Evolutionary conservation across 768 basidiomycete genomes (phyloP), one percentile per base, ranked within the genome.

Genomic region (Phylloporus scabripes): DNA sequence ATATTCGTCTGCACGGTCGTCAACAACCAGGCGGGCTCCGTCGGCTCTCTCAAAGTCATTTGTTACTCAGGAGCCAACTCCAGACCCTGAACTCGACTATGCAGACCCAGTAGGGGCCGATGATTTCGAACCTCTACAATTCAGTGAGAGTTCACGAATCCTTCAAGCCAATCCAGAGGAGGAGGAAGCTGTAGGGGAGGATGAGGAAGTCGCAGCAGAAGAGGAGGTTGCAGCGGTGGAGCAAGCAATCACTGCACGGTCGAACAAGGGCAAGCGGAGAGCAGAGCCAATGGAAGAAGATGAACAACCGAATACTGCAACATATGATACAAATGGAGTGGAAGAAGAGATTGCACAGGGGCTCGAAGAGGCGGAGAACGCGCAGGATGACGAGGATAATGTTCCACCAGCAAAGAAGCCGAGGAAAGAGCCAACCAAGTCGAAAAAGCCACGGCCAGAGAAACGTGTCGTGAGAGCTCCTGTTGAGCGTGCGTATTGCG

Each of bases 151-250:
- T 20, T 66, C 68, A 8, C 80, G 70, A 52, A 81, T 81, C 45
- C 64, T 68, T 7, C 74, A 75, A 44, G 70, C 78, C 60, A 75
- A 73, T 50, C 72, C 74, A 37, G 77, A 75, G n/a, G 74, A 75
- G 17, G 62, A 48, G 31, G 65, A 58, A 2, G 60, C 4, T 26
- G 40, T 8, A n/a, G 40, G 14, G 4, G 24, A 36, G 4, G 40
- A 36, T 1, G 34, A 18, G 1, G 34, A 9, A 10, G 37, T 7
- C 11, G 44, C 3, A 34, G 33, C 8, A 37, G 61, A 54, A 18
- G 65, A 56, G 1, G 60, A 66, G 26, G 46, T 20, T 17, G 57
- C 52, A n/a, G 63, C 63, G 49, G 61, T 69, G 17, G 73, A 74
- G 26, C 64, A 67, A 32, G 57, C 67, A 21, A 57, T 67, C 3